Base-by-base conservation (phyloP, 805 yeast species). In the Debaryomyces castellii region DNA sequence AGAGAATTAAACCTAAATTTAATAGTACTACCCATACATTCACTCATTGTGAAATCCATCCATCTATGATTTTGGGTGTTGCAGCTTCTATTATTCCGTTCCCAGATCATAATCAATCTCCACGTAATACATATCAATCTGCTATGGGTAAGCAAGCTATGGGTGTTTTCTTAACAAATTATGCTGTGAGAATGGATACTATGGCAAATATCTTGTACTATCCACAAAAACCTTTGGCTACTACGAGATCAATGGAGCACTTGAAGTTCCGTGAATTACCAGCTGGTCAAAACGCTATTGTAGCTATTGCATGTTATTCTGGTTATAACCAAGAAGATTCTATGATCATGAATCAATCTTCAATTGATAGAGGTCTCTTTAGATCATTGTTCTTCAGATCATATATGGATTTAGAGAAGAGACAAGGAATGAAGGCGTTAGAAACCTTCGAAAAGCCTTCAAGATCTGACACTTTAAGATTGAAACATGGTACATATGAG, bases 141-240 rank as follows among this genome's bases (percentile, higher is more conserved):
- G 99, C 99, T 52, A 94, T 94, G 99, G 99, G 99, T 82, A 94
- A 94, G 71, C 99, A 94, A 74, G 99, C 99, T 47, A 94, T 94
- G 99, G 99, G 99, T 64, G 98, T 94, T 8, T 92, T 88, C 68
- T 78, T 92, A 59, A 94, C 99, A 4, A 94, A 94, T 63, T 94
- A 92, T 67, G 81, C 85, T 48, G 96, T 92, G 43, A 88, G 99
- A 73, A 94, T 94, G 99, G 99, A 94, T 69, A 94, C 99, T 1
- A 94, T 94, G 99, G 97, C 99, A 8, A 94, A 94, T 63, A 92
- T 94, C 58, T 77, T 94, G 55, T 94, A 94, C 64, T 94, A 94
- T 63, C 99, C 99, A 34, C 99, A 94, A 66, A 94, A 94, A 67
- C 99, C 99, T 12, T 75, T 94, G 64, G 99, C 98, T 41, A 94